A percentile compares a stretch with the other conserved stretches of the same genome.
Evolutionary conservation across 495 filamentous ascomycete genomes (phyloP).

Genomic region (Talaromyces nanjingensis): DNA sequence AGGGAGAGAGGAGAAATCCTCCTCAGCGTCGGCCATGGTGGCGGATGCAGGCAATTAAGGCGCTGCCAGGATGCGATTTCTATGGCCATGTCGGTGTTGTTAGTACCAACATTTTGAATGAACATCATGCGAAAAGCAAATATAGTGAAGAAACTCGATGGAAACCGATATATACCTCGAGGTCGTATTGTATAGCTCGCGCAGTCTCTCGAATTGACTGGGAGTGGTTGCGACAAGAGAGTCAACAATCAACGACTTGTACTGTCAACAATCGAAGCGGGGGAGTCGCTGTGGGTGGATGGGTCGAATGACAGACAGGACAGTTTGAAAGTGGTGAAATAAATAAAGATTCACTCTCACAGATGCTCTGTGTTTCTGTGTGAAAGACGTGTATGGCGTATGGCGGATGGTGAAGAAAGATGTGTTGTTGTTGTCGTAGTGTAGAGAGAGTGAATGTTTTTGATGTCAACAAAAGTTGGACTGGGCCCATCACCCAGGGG

Average conservation of each 20-base stretch:
- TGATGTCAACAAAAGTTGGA: constrained; percentile 8
- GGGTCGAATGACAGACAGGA: not conserved
- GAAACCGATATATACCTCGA: not conserved
- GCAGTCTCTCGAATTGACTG: not conserved
- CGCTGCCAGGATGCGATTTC: constrained; percentile 16
- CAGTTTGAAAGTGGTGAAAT: not conserved
- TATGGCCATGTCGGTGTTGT: constrained; percentile 12
- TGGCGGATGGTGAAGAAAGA: not conserved
- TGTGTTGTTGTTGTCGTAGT: not conserved
- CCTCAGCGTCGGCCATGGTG: constrained; percentile 54
- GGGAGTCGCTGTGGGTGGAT: not conserved
- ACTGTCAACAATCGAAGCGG: constrained; percentile 3
- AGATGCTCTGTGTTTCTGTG: not conserved
- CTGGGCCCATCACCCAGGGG: constrained; percentile 3
- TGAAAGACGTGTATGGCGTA: not conserved
- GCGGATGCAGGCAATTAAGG: constrained; percentile 17
- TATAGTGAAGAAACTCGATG: not conserved
- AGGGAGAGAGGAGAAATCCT: constrained; percentile 78
- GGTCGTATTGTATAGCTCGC: not conserved
- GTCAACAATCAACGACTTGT: not conserved
- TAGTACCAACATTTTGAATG: constrained; percentile 17
- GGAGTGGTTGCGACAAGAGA: not conserved
- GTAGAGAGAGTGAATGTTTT: not conserved
- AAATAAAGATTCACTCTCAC: not conserved
- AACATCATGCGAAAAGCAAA: constrained; percentile 4